Base-by-base conservation (phyloP, 768 basidiomycete species). In the Termitomyces sp. region DNA sequence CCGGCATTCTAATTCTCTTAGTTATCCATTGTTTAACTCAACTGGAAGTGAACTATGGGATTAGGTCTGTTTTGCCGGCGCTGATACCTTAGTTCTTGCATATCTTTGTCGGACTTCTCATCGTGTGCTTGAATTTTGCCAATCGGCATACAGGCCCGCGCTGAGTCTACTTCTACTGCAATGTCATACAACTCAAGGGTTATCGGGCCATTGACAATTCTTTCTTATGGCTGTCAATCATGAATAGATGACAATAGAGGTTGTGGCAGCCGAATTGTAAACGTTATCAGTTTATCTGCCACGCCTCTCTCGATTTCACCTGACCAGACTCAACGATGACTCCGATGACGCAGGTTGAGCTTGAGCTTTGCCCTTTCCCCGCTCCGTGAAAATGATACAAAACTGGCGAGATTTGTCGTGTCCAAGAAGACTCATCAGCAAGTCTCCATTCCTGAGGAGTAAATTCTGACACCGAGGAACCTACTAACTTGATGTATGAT, bases 401-500 rank as follows among this genome's bases (percentile, higher is more conserved):
- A 45, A 17, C 2, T 28, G 45, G 45, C 10, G 28, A 19, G 26
- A 8, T 3, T 45, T 10, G 45, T 45, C 45, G 45, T 26, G 8
- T 24, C 14, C 26, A 45, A 28, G 14, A 45, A 45, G 26, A 12
- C 28, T 30, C 24, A 15, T 14, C 26, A 45, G 24, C 22, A 45
- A 19, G 26, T 22, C 28, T 45, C 45, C 24, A 45, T 45, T n/a
- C 45, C 45, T 17, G 2, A 45, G 9, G 26, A 45, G n/a, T 45
- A 26, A 7, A 45, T 28, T 41, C 10, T 5, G 11, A 32, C 30
- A 10, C 10, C 30, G 30, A 32, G 9, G 30, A 32, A 32, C 30
- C 30, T 32, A 9, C 30, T 10, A 34, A 24, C 17, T 15, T 14
- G 21, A 84, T 83, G 28, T 4, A 63, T 90, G 12, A 75, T 93